Evolutionary conservation across 352 stramenopile genomes (phyloP).

Genomic region (Stramenopiles sp.): DNA sequence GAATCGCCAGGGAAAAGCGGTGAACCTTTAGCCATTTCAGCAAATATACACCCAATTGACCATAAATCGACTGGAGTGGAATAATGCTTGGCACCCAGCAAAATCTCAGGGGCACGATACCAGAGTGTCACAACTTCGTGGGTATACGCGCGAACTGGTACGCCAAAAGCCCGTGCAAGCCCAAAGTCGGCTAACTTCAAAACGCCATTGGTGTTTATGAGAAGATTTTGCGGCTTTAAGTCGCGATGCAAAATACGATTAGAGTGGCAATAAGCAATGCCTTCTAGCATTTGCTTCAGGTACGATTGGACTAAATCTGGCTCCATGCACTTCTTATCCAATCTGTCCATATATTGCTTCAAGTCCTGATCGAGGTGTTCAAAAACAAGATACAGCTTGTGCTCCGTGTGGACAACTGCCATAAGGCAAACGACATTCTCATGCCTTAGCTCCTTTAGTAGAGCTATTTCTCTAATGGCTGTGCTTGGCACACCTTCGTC

Average conservation of each 20-base stretch:
- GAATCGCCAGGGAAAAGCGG: constrained; percentile 89
- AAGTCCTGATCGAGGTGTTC: constrained; percentile 99
- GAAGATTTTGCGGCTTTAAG: constrained; percentile 92
- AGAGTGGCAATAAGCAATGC: constrained; percentile 98
- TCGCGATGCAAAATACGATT: constrained; percentile 80
- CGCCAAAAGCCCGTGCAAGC: constrained; percentile 95
- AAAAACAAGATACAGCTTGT: constrained; percentile 96
- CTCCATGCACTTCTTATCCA: constrained; percentile 78
- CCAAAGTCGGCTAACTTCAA: constrained; percentile 99
- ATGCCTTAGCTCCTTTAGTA: constrained; percentile 91
- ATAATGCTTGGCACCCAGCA: constrained; percentile 91
- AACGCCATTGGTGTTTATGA: constrained; percentile 90
- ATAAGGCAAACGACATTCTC: constrained; percentile 94
- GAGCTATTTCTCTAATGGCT: constrained; percentile 93
- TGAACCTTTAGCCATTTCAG: constrained; percentile 78
- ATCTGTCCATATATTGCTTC: constrained; percentile 99
- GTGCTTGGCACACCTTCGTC: constrained; percentile 95
- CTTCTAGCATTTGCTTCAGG: constrained; percentile 93
- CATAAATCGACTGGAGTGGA: constrained; percentile 97
- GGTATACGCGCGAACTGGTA: constrained; percentile 93
- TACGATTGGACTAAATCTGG: constrained; percentile 39
- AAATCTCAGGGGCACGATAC: constrained; percentile 93
- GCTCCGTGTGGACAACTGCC: constrained; percentile 98
- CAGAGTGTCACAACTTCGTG: constrained; percentile 99
- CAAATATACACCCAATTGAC: constrained; percentile 96